Evolutionary conservation across 805 yeast species (phyloP), one percentile per base, ranked within the genome.

Genomic region (Sugiyamaella qingdaonensis): DNA sequence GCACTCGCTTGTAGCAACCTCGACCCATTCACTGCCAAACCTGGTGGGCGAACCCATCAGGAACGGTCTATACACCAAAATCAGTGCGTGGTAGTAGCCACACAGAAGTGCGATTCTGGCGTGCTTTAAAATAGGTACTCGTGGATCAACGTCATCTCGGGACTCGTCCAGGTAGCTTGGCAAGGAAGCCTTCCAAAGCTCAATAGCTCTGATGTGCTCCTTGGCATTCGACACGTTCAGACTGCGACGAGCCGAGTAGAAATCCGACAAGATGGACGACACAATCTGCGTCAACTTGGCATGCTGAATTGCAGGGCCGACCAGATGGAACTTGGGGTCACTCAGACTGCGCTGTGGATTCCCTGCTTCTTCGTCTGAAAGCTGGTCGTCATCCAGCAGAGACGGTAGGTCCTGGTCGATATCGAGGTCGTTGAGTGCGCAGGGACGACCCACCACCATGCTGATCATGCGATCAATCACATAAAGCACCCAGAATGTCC

Each of bases 401-500:
- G 34, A 21, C 11, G 51, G 51, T 9, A 33, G 31, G 11, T 49
- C 52, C 27, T 49, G 52, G 42, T 49, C 52, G 48, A 42, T 42
- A 35, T 50, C 53, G 14, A 29, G 36, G 32, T 50, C 53, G n/a
- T 44, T 36, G 14, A 50, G 44, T 8, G 43, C 53, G 29, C 49
- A 50, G 35, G 53, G 53, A 11, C 47, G 32, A 10, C 53, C 53
- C 24, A 50, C 46, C 8, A 45, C 45, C 21, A 44, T 33, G 29
- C 53, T 45, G 11, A 50, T 33, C 45, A 36, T 35, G 27, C 49
- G 35, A 34, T 50, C 53, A 10, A 44, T 21, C 19, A 45, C 42
- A 45, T 50, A 50, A 10, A 44, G 27, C 14, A 44, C 49, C 53
- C 53, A 50, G 31, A 50, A 50, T 10, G 49, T 50, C 10, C 53